Percentiles rank a stretch among this genome's conserved stretches.
phyloP scores from a whole-genome alignment of 495 filamentous ascomycete genomes.

The Pseudomonodictys pantanalensis region DNA sequence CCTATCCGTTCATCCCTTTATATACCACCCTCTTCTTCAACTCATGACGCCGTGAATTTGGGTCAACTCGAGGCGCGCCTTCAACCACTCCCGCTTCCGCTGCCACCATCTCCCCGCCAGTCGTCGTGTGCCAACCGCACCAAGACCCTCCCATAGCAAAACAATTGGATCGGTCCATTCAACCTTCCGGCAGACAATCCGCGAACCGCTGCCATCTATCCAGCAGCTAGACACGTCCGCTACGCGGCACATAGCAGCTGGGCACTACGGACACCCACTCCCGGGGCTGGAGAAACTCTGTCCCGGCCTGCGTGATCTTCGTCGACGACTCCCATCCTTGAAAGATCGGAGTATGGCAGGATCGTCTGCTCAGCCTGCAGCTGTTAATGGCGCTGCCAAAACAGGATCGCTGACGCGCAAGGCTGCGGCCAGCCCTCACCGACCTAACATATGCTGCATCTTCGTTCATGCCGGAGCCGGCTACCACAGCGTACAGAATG shows the following conservation, averaged over 20 bases:
- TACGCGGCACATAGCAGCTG: too few relatives aligned
- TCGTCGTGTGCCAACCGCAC: too few relatives aligned
- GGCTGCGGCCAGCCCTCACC: constrained; percentile 36
- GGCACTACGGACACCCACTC: too few relatives aligned
- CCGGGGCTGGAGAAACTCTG: constrained; percentile 26
- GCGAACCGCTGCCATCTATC: too few relatives aligned
- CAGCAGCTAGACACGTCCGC: too few relatives aligned
- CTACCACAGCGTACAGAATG: constrained; percentile 85
- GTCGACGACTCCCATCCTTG: constrained; percentile 13
- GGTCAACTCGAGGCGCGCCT: too few relatives aligned
- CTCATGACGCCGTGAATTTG: too few relatives aligned
- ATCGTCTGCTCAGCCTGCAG: neutral
- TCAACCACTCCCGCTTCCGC: too few relatives aligned
- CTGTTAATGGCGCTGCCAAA: constrained; percentile 19
- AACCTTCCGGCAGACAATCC: too few relatives aligned
- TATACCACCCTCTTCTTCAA: neutral
- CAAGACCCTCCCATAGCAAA: too few relatives aligned
- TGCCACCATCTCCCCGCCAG: too few relatives aligned
- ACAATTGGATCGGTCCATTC: too few relatives aligned
- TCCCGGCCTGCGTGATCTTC: constrained; percentile 18
- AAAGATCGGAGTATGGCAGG: constrained; percentile 19
- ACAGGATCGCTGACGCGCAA: constrained; percentile 17
- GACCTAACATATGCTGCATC: constrained; percentile 61
- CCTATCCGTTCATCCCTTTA: neutral
- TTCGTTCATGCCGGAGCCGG: constrained; percentile 96